Base-by-base conservation (phyloP, 345 rosid genomes). In the Heritiera littoralis region DNA sequence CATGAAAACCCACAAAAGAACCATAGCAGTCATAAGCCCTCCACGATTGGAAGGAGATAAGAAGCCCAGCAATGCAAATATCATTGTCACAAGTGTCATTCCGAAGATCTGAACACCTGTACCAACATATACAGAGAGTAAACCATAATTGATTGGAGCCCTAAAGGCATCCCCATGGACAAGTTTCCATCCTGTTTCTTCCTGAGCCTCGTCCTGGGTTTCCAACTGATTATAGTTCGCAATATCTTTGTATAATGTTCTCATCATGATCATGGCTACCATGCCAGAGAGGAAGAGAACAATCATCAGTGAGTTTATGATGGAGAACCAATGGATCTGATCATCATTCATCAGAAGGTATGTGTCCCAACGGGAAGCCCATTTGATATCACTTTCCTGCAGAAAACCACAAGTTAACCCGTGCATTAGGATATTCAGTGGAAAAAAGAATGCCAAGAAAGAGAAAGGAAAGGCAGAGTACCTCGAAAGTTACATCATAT, bases 231-330 rank as follows among this genome's bases (percentile, higher is more conserved):
- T 94, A 82, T 94, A 94, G 85, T 93, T 94, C 56, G 98, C 82
- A 73, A 94, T 94, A 85, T 94, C 98, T 89, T 89, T 89, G 85
- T 93, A 93, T 5, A 94, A 87, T 23, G 97, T 94, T 87, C 98
- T 91, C 97, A 95, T 90, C 98, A 89, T 95, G 83, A 95, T 95
- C 98, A 95, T 95, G 79, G 98, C 98, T 81, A 95, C 98, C 98
- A 95, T 95, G 54, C 98, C 98, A 82, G 98, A 95, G 72, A 95
- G 98, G 85, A 95, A 95, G 17, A 95, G 89, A 65, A 95, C 98
- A 74, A 95, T 95, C 98, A 95, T 94, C 83, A 93, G 86, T 9
- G 98, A 94, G 83, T 94, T 94, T 77, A 94, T 93, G 82, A 94
- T 94, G 71, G 98, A 94, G 82, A 94, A 94, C 97, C 98, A 94